A percentile compares a stretch with the other conserved stretches of the same genome.
Conservation (phyloP, 2,329 filamentous ascomycete genomes). For the Pseudogymnoascus pannorum region DNA sequence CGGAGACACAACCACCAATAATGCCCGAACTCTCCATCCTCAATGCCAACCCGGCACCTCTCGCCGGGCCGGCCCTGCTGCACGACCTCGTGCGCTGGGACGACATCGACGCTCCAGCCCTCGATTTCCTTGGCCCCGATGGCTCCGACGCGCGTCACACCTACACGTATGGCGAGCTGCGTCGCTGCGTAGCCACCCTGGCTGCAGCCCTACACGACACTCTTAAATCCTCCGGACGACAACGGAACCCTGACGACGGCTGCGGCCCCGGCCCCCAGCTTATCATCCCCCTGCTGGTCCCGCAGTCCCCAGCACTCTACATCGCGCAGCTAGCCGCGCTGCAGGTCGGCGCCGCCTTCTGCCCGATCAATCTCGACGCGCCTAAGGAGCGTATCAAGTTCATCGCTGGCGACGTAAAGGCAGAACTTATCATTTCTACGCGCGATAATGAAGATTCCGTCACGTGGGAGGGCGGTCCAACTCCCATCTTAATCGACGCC, state of each 20-base stretch:
- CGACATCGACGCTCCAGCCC: constrained; percentile 39
- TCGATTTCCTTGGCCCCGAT: constrained; percentile 54
- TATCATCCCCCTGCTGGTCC: constrained; percentile 68
- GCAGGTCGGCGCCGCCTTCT: constrained; percentile 78
- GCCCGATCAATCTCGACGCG: constrained; percentile 71
- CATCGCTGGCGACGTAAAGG: constrained; percentile 69
- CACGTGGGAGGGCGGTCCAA: constrained; percentile 29
- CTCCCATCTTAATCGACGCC: constrained; percentile 36
- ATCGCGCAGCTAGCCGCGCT: constrained; percentile 69
- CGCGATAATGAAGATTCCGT: constrained; percentile 36
- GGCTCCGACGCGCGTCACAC: constrained; percentile 24
- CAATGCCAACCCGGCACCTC: constrained; percentile 50
- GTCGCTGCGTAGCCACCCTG: constrained; percentile 34
- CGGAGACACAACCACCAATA: background rate
- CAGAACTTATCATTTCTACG: constrained; percentile 60
- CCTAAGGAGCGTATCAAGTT: constrained; percentile 72
- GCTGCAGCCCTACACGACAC: constrained; percentile 15
- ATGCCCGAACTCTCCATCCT: constrained; percentile 41
- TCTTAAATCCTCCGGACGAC: constrained; percentile 16
- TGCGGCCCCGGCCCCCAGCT: constrained; percentile 34
- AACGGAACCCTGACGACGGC: background rate
- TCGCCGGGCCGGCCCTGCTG: constrained; percentile 49
- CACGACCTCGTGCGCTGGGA: constrained; percentile 53
- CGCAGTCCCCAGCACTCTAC: constrained; percentile 72
- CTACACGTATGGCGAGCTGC: constrained; percentile 29